Base-by-base conservation (phyloP, 202 grass and related monocot genomes). In the Eragrostis tef region DNA sequence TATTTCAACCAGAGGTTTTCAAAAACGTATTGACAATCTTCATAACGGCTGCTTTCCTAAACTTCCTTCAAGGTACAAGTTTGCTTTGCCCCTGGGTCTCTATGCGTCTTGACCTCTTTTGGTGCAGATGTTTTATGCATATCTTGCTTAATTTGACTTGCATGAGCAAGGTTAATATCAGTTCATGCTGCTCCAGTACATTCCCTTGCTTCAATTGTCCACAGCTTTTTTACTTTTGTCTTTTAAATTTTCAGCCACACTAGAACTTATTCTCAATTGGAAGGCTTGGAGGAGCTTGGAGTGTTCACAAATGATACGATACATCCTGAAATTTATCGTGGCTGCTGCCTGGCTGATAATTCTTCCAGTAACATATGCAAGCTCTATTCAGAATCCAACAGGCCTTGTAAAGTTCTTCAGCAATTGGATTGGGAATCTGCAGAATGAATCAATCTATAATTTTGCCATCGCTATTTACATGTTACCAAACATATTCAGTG, bases 231-330 rank as follows among this genome's bases (percentile, higher is more conserved):
- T 7, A 87, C 72, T 59, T 64, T 78, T 29, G 12, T 63, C 64
- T 72, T 72, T 54, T 89, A 71, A 75, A 52, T 83, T 86, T 86
- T 71, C 90, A 98, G 96, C 96, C 52, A 70, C 81, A 53, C 76
- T 99, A 82, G 90, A 99, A 66, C 77, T 99, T 80, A 74, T 99
- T 74, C 83, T 99, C 79, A 95, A 90, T 49, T 99, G 93, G 90
- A 95, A 91, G 68, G 92, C 96, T 85, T 99, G 93, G 96, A 87
- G 86, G 65, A 99, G 78, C 27, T 85, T 95, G 66, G 87, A 86
- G 71, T 93, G 83, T 54, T 91, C 48, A 20, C 90, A 95, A 53
- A 95, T 64, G 92, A 83, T 93, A 57, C 85, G 93, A 24, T 90
- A 87, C 78, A 43, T 93, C 29, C 54, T 99, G 54, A 99, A 99